Evolutionary conservation across 1,139 yeast species (phyloP), one percentile per base, ranked within the genome.

Genomic region (Pichia sp.): DNA sequence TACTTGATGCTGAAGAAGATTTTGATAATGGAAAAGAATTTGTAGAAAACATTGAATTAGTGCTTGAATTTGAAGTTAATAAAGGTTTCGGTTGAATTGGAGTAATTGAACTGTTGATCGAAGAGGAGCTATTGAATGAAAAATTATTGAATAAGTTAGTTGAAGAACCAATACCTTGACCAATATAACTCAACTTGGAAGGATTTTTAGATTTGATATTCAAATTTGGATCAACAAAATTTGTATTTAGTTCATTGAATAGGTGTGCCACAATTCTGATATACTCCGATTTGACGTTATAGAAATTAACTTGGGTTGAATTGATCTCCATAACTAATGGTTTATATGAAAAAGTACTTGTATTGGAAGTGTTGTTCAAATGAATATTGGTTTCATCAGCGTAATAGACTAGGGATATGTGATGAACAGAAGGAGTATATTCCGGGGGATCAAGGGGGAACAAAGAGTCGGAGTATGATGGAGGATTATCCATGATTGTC

Each of bases 321-420:
- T 67, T 65, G 28, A 67, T 56, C 47, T 65, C 68, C 13, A 64
- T 33, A 0, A 67, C 44, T 4, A 60, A 54, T 1, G 69, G 68
- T 25, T 48, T 36, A 42, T 58, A 62, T 13, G 42, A 22, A 10
- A 39, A 25, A 7, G 11, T 14, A 8, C 27, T 28, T 16, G 36
- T 14, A 10, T 18, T 42, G 3, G 38, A 34, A 18, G 25, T 19
- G 8, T 16, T 28, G n/a, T 38, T 34, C 10, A 28, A 9, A 3
- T n/a, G 18, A 10, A 25, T n/a, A 18, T 48, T 31, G 1, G 52
- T 33, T 43, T 56, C 58, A 18, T 51, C 52, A 3, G 47, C 39
- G 16, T 43, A 49, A 38, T 54, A 58, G 10, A 57, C 57, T 3
- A 60, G 30, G 11, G 59, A 57, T 2, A 50, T 11, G 47, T 60